Base-by-base conservation (phyloP, 768 basidiomycete genomes). In the Mycena metata region DNA sequence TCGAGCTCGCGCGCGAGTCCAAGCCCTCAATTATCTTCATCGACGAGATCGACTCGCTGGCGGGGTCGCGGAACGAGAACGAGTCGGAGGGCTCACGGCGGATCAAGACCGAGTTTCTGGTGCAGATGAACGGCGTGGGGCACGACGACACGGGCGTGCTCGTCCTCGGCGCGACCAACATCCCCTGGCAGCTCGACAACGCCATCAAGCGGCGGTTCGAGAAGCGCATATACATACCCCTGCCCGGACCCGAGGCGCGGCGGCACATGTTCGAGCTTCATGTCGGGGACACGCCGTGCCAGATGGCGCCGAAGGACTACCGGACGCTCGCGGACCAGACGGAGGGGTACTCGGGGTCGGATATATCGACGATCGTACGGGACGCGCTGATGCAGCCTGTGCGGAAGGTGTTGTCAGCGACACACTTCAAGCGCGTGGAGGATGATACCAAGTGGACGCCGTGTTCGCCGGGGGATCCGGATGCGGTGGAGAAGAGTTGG, bases 1-100 rank as follows among this genome's bases (percentile, higher is more conserved):
- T 99, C 76, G 90, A 94, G 74, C 93, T 99, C 84, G 98, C 98
- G 1, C 89, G 98, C 60, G 97, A 99, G 78, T 89, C 90, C 65
- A 99, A 98, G 77, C 98, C 98, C 0, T 90, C 97, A 1, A 99
- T 99, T 80, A 98, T 99, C 80, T 99, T 99, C 78, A 94, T 99
- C 76, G 98, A 99, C 77, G 98, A 99, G 79, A 94, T 99, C 49
- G 98, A 99, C 79, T 98, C 97, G 12, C 84, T 99, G 57, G 94
- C 96, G 7, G 95, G 98, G 1, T 93, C 96, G 23, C 89, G 98
- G 74, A 96, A 93, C 66, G 98, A 99, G 79, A 93, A 93, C n/a
- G 97, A 99, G 79, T 96, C 94, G 0, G 98, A 99, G 77, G 98
- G 97, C 6, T 94, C 94, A n/a, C 83, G 96, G 72, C 88, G 97